phyloP scores from a whole-genome alignment of 202 grass and related monocot genomes.

The Dendrocalamus latiflorus region DNA sequence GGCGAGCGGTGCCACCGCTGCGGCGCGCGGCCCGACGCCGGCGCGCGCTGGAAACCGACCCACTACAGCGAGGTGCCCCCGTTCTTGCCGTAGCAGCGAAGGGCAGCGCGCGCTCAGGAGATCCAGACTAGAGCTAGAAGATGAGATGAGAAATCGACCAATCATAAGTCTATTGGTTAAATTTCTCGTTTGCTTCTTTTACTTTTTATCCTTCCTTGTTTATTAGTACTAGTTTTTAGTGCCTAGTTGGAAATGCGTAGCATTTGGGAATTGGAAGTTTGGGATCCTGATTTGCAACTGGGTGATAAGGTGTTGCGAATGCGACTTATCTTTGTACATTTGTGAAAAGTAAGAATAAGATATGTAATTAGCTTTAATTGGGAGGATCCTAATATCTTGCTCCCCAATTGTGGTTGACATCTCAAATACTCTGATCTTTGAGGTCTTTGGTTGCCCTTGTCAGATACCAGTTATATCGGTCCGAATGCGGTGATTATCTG shows the following conservation, averaged over 20 bases:
- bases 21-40: conserved; percentile 16
- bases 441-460: background rate
- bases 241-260: background rate
- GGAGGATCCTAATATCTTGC: background rate
- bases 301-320: background rate
- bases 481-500: too few relatives aligned
- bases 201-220: background rate
- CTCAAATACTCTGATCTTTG: background rate
- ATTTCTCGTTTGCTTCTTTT: conserved; percentile 8
- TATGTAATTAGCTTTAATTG: background rate
- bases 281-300: background rate
- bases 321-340: conserved; percentile 24
- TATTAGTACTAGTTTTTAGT: background rate
- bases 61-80: conserved; percentile 29
- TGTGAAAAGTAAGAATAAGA: conserved; percentile 23
- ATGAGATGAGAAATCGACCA: background rate
- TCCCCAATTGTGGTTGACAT: background rate
- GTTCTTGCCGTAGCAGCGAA: conserved; percentile 32
- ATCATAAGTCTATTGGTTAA: background rate
- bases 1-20: conserved; percentile 37
- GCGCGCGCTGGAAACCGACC: conserved; percentile 23
- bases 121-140: background rate
- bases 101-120: background rate
- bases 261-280: background rate
- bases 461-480: background rate